Percentiles rank a stretch among this genome's conserved stretches.
These are phyloP conservation scores for Antrodiella citrinella DNA, from an alignment of 768 basidiomycete species.

Conservation along the genomic window DNA sequence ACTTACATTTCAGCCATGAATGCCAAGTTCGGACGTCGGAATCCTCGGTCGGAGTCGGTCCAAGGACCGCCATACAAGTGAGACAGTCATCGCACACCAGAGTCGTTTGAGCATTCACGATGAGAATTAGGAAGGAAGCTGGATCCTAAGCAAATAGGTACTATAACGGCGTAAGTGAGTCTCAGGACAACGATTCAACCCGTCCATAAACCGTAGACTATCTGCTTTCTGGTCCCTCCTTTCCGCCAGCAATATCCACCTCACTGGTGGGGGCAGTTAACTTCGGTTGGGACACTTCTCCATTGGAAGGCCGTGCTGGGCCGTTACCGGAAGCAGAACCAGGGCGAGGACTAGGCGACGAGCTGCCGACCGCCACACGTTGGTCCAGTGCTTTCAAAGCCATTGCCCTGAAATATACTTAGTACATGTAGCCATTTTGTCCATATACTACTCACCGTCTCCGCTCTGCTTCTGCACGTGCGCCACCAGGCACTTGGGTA, in stretches of 20 bases:
- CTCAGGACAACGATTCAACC: neutral
- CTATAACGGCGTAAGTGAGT: neutral
- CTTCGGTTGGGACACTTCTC: neutral
- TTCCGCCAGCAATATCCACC: neutral
- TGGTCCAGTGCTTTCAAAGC: conserved; percentile 96
- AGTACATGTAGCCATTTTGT: no score
- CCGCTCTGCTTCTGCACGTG: conserved; percentile 93
- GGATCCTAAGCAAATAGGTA: neutral
- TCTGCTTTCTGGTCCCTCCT: conserved; percentile 1
- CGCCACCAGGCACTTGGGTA: conserved; percentile 71
- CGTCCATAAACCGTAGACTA: neutral
- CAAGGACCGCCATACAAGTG: no score
- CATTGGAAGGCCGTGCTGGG: neutral
- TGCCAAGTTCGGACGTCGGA: no score
- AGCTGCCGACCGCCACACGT: conserved; percentile 58
- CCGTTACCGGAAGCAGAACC: neutral
- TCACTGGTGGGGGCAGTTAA: neutral
- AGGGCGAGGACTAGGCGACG: conserved; percentile 17
- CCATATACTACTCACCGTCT: conserved; percentile 80
- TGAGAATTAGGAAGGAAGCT: neutral
- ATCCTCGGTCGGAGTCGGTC: no score
- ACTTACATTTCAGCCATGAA: no score
- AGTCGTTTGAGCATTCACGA: no score
- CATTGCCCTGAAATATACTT: conserved; percentile 58
- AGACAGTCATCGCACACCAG: no score